A percentile compares a stretch with the other conserved stretches of the same genome.
Conservation (phyloP, 1,284 basidiomycete genomes). For the Chalciporus piperatoides region DNA sequence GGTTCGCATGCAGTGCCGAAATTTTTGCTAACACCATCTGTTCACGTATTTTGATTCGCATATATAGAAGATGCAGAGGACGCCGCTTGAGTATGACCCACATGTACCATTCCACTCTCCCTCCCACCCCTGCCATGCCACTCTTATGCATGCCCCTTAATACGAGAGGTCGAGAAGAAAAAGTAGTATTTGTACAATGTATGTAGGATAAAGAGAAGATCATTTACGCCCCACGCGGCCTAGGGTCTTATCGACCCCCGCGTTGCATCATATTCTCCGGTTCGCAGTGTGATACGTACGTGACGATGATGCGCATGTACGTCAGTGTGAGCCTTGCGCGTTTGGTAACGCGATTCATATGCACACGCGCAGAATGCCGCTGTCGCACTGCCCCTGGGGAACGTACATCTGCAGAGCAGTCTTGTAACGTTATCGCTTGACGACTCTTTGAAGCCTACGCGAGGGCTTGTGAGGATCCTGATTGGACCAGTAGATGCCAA, state of each 20-base stretch:
- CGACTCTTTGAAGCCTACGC: no score
- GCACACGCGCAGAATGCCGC: not conserved
- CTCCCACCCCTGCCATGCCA: conserved; percentile 19
- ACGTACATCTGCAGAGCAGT: no score
- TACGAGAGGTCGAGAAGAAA: conserved; percentile 11
- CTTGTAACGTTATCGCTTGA: no score
- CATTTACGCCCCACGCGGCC: not conserved
- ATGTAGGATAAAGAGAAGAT: conserved; percentile 30
- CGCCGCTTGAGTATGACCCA: conserved; percentile 16
- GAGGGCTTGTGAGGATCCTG: no score
- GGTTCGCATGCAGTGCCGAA: conserved; percentile 7
- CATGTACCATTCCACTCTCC: conserved; percentile 22
- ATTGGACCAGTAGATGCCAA: no score
- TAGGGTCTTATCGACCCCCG: not conserved
- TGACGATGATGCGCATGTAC: not conserved
- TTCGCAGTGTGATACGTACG: not conserved
- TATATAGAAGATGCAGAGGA: conserved; percentile 23
- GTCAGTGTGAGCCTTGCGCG: not conserved
- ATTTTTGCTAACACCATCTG: conserved; percentile 1
- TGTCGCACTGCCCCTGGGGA: not conserved
- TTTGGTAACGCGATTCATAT: not conserved
- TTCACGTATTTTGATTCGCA: conserved; percentile 9
- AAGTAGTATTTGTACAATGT: conserved; percentile 24
- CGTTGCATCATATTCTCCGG: not conserved
- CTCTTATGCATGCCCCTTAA: conserved; percentile 23